Evolutionary conservation across 257 asterid species (phyloP), one percentile per base, ranked within the genome.

Genomic region (Petunia secreta): DNA sequence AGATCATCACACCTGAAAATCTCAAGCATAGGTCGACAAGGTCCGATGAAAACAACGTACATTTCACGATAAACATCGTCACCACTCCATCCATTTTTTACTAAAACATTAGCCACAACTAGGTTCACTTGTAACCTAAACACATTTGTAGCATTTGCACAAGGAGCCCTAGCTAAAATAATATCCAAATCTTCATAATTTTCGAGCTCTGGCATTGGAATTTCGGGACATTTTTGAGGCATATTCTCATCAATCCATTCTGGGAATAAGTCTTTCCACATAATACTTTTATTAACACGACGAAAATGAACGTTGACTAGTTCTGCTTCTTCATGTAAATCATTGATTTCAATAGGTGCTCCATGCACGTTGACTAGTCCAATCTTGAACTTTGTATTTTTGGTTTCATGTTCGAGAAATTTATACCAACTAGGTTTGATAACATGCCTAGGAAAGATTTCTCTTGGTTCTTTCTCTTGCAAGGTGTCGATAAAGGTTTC

Each of bases 1-100:
- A 82, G 81, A 84, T 88, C 91, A 63, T 88, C 91, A 82, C 91
- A 88, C 69, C 87, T 86, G 81, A 85, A 87, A 3, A 88, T 75
- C 67, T 88, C 91, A 75, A 77, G 10, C 89, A 88, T 88, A 1
- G 89, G 88, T 7, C 78, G 78, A 53, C 89, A 88, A 2, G 86
- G 77, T 3, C 91, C 87, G 0, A 86, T 43, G 50, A 88, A 82
- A 46, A 86, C 87, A 2, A 80, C 87, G 52, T 73, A 71, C 3
- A 79, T 63, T 4, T 62, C 64, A 8, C 55, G 78, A 25, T 37
- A 67, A n/a, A 34, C 16, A 8, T 11, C 79, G 5, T 40, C 16
- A 69, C 80, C 74, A n/a, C n/a, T 3, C 48, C 54, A 37, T 7
- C 78, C 84, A 78, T 80, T 84, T 75, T 67, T 84, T 13, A 80